Conservation (phyloP, 139 green algal genomes). For the Asterochloris sp. region DNA sequence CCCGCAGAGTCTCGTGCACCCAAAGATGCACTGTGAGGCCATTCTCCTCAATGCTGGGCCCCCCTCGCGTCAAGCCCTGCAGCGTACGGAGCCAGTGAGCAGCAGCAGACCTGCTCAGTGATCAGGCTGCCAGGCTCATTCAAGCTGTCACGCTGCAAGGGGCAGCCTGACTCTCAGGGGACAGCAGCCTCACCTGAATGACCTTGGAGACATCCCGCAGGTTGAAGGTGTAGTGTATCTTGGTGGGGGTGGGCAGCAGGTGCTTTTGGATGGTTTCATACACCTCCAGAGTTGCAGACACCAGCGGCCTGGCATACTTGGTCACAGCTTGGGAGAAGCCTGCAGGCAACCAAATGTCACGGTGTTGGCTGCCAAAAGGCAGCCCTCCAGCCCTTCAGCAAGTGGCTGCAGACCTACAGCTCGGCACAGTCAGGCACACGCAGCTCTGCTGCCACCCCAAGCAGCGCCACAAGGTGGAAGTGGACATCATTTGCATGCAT, state of each 20-base stretch:
- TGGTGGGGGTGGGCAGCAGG: slow-evolving; percentile 75
- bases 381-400: not conserved
- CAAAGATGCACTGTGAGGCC: slow-evolving; percentile 30
- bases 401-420: too few relatives aligned
- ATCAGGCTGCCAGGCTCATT: too few relatives aligned
- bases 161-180: too few relatives aligned
- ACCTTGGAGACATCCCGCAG: slow-evolving; percentile 78
- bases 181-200: slow-evolving; percentile 55
- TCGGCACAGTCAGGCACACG: too few relatives aligned
- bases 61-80: slow-evolving; percentile 46
- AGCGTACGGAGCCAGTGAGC: slow-evolving; percentile 40
- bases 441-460: too few relatives aligned
- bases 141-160: too few relatives aligned
- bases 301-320: slow-evolving; percentile 31
- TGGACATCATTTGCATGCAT: too few relatives aligned
- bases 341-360: slow-evolving; percentile 53
- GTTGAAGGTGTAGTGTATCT: slow-evolving; percentile 87
- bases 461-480: too few relatives aligned
- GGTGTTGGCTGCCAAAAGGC: slow-evolving; percentile 48
- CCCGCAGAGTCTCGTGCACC: slow-evolving; percentile 44
- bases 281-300: slow-evolving; percentile 63
- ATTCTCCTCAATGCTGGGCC: slow-evolving; percentile 28
- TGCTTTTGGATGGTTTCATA: slow-evolving; percentile 52
- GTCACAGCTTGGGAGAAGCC: slow-evolving; percentile 27
- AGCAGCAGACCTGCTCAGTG: too few relatives aligned